phyloP scores from a whole-genome alignment of 2,329 filamentous ascomycete genomes.

The Sporothrix inflata region DNA sequence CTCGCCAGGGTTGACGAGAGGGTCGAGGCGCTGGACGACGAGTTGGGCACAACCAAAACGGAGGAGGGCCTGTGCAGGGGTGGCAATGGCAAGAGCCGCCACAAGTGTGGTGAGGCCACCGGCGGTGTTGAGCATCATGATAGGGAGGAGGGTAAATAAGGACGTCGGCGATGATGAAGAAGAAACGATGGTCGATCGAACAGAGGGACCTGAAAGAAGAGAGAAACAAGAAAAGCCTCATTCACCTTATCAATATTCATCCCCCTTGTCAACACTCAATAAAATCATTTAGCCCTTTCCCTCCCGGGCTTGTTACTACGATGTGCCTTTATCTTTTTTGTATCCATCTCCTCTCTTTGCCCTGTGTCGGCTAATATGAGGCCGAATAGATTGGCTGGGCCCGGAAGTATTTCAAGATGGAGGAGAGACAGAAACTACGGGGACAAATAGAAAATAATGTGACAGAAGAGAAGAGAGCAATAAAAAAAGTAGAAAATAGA shows the following conservation, averaged over 20 bases:
- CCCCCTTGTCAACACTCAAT: neutral
- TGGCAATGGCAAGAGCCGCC: conserved; percentile 38
- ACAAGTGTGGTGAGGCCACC: conserved; percentile 16
- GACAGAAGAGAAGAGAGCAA: neutral
- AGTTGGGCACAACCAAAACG: conserved; percentile 53
- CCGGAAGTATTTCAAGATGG: neutral
- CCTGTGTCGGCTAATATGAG: neutral
- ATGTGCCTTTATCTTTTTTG: neutral
- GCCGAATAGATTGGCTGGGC: neutral
- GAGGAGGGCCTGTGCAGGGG: conserved; percentile 46
- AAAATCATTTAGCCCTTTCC: neutral
- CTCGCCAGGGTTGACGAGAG: conserved; percentile 51
- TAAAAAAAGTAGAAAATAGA: neutral
- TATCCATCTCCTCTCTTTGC: neutral
- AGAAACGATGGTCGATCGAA: neutral
- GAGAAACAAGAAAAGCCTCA: neutral
- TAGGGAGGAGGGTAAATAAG: neutral
- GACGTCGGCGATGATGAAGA: neutral
- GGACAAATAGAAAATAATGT: neutral
- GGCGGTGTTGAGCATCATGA: neutral
- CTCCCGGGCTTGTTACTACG: neutral
- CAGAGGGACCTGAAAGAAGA: neutral
- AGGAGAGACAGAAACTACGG: neutral
- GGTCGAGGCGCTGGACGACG: conserved; percentile 52
- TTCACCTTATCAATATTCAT: too few species aligned